A percentile compares a stretch with the other conserved stretches of the same genome.
phyloP scores from a whole-genome alignment of 148 eudicot species.

The Persicaria tinctoria region DNA sequence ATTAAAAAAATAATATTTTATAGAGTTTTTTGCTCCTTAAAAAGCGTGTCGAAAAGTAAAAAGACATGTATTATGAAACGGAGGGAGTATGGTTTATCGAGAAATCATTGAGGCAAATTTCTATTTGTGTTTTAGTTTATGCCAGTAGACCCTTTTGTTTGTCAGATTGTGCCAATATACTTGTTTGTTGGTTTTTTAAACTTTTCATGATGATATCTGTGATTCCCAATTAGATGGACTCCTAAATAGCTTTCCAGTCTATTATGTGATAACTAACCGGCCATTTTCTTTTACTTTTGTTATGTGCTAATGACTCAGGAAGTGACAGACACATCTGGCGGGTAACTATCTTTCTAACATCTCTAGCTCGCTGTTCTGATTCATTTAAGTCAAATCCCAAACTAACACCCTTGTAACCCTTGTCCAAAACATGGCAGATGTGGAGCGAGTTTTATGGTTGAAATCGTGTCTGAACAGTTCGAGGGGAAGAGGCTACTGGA shows the following conservation, averaged over 20 bases:
- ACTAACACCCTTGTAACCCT: not conserved
- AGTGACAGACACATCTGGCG: conserved; percentile 87
- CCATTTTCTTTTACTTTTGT: not conserved
- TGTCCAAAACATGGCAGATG: conserved; percentile 36
- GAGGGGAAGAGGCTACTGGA: conserved; percentile 86
- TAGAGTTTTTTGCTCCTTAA: no score
- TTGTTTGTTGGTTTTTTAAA: not conserved
- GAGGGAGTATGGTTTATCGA: not conserved
- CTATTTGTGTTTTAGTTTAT: not conserved
- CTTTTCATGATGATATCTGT: not conserved
- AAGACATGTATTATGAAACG: no score
- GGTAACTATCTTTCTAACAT: conserved; percentile 40
- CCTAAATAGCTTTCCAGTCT: not conserved
- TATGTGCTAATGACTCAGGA: conserved; percentile 40
- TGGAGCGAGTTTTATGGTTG: conserved; percentile 74
- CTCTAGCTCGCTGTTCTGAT: not conserved
- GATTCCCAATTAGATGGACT: not conserved
- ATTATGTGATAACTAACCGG: not conserved
- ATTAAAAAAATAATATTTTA: no score
- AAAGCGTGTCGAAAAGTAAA: no score
- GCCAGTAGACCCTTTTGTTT: not conserved
- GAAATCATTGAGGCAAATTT: not conserved
- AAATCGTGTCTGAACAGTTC: conserved; percentile 68
- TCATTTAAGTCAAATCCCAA: not conserved
- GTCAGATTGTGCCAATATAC: not conserved